phyloP scores from a whole-genome alignment of 2,329 filamentous ascomycete species.

The Cercospora beticola region DNA sequence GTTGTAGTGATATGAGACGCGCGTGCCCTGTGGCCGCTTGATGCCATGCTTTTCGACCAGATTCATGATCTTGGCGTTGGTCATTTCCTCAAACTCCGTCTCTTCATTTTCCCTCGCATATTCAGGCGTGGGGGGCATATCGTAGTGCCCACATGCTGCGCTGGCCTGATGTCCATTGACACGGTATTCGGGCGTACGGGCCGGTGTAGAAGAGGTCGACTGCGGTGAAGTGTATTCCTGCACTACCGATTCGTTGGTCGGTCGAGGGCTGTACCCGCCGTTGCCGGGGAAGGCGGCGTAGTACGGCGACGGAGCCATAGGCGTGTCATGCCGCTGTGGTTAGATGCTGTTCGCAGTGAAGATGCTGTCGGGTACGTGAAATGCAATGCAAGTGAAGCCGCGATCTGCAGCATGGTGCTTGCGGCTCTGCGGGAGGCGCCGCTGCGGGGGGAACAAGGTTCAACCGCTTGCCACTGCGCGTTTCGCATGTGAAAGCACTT shows the following conservation, averaged over 20 bases:
- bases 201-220: background rate
- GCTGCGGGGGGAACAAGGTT: background rate
- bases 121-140: conserved; percentile 38
- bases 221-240: conserved; percentile 8
- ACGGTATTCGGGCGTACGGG: conserved; percentile 5
- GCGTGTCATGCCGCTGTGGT: background rate
- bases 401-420: background rate
- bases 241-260: conserved; percentile 10
- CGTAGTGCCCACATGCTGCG: conserved; percentile 7
- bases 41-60: conserved; percentile 65
- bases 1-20: conserved; percentile 93
- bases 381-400: background rate
- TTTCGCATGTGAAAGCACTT: conserved; percentile 20
- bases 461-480: conserved; percentile 5
- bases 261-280: conserved; percentile 6
- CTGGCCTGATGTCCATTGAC: background rate
- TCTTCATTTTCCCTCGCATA: conserved; percentile 52
- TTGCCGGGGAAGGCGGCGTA: conserved; percentile 7
- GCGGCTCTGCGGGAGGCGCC: conserved; percentile 1
- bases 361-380: background rate
- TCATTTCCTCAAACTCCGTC: conserved; percentile 37
- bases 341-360: background rate
- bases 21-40: conserved; percentile 78
- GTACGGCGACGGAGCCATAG: conserved; percentile 8
- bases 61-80: conserved; percentile 54